Evolutionary conservation across 1,284 basidiomycete species (phyloP).

Genomic region (Xerocomus minutiporus): DNA sequence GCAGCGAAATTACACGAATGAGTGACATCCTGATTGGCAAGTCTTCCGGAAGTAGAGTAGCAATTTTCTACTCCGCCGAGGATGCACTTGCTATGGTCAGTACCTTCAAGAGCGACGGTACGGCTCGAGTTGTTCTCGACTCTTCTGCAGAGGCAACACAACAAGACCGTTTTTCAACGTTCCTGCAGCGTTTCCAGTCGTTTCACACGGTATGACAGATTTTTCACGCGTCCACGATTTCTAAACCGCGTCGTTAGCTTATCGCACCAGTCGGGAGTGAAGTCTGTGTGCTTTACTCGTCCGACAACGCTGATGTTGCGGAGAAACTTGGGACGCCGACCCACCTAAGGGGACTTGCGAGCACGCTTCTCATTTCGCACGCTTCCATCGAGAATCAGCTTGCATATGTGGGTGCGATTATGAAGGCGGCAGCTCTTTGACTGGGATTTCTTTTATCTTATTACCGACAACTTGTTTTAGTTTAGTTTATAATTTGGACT

Average conservation of each 20-base stretch:
- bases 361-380: slow-evolving; percentile 34
- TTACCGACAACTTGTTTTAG: background rate
- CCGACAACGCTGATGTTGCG: slow-evolving; percentile 39
- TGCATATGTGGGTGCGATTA: slow-evolving; percentile 33
- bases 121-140: slow-evolving; percentile 41
- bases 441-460: background rate
- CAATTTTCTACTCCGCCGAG: slow-evolving; percentile 49
- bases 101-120: slow-evolving; percentile 48
- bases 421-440: slow-evolving; percentile 23
- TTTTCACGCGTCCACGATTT: background rate
- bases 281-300: slow-evolving; percentile 51
- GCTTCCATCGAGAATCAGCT: slow-evolving; percentile 32
- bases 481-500: no score
- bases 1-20: slow-evolving; percentile 28
- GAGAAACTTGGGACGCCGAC: slow-evolving; percentile 39
- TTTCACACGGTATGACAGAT: slow-evolving; percentile 46
- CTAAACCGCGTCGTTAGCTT: slow-evolving; percentile 40
- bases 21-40: slow-evolving; percentile 36
- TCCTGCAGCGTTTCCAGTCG: slow-evolving; percentile 42
- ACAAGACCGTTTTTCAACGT: slow-evolving; percentile 40
- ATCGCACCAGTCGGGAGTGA: slow-evolving; percentile 45
- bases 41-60: slow-evolving; percentile 41
- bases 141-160: slow-evolving; percentile 38
- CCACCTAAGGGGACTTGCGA: slow-evolving; percentile 32
- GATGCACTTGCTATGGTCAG: slow-evolving; percentile 44